Evolutionary conservation across 352 stramenopile species (phyloP).

Genomic region (Globisporangium barbulae): DNA sequence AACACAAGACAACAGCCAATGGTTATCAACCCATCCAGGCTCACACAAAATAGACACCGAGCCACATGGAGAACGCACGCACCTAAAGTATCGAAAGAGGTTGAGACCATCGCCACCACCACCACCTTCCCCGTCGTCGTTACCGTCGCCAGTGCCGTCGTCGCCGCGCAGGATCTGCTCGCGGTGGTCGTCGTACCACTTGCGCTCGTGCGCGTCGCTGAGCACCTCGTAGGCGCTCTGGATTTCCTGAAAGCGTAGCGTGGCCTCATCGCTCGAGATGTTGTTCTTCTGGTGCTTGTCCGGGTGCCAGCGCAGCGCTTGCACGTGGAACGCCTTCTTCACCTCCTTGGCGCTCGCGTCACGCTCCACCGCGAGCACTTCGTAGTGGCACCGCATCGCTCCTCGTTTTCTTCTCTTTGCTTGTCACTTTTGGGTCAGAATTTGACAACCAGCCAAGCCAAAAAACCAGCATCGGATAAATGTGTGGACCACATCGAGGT

Average conservation of each 20-base stretch:
- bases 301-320: constrained; percentile 81
- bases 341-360: constrained; percentile 52
- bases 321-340: constrained; percentile 74
- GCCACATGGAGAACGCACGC: constrained; percentile 4
- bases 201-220: constrained; percentile 78
- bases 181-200: constrained; percentile 89
- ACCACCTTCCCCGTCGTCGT: constrained; percentile 19
- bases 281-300: constrained; percentile 80
- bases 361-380: constrained; percentile 67
- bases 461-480: no score
- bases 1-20: neutral
- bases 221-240: constrained; percentile 87
- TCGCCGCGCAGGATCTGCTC: constrained; percentile 83
- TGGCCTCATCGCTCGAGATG: constrained; percentile 73
- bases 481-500: no score
- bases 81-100: constrained; percentile 81
- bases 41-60: neutral
- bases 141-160: constrained; percentile 31
- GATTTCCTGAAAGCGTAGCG: constrained; percentile 79
- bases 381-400: constrained; percentile 80
- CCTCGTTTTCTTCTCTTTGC: neutral
- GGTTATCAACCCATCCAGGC: constrained; percentile 11
- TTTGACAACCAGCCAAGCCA: no score
- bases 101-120: constrained; percentile 54
- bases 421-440: neutral